phyloP scores from a whole-genome alignment of 2,329 filamentous ascomycete species.

The Pseudocercospora eumusae region DNA sequence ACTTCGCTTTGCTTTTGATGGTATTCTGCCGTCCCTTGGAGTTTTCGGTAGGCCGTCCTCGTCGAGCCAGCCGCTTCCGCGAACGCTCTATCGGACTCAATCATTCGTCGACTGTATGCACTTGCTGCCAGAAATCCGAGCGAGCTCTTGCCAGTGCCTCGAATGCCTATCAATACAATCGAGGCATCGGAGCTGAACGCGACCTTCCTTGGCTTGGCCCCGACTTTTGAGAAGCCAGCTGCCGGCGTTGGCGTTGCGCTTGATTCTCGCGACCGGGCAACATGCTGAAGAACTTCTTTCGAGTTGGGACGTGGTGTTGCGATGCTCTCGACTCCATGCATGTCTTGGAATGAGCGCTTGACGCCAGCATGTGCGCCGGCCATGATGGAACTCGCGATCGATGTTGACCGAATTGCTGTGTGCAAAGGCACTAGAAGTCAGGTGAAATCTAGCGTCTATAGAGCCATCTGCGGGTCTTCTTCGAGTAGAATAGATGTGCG shows the following conservation, averaged over 20 bases:
- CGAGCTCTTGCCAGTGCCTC: slow-evolving; percentile 74
- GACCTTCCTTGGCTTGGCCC: slow-evolving; percentile 23
- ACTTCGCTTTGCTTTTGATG: slow-evolving; percentile 64
- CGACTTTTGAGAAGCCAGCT: slow-evolving; percentile 18
- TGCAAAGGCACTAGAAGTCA: slow-evolving; percentile 11
- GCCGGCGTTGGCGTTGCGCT: slow-evolving; percentile 28
- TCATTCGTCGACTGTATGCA: slow-evolving; percentile 66
- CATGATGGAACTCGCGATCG: slow-evolving; percentile 21
- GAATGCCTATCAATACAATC: slow-evolving; percentile 70
- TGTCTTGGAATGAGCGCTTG: slow-evolving; percentile 36
- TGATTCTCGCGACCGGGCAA: slow-evolving; percentile 23
- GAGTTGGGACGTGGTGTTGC: slow-evolving; percentile 17
- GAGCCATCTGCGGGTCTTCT: neutral
- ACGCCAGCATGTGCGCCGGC: slow-evolving; percentile 34
- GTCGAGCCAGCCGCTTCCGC: slow-evolving; percentile 64
- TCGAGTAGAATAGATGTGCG: neutral
- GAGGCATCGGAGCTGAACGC: slow-evolving; percentile 64
- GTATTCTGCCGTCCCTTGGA: slow-evolving; percentile 63
- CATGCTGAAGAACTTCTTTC: slow-evolving; percentile 22
- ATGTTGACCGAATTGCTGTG: neutral
- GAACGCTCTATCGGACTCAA: slow-evolving; percentile 71
- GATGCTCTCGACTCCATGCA: slow-evolving; percentile 26
- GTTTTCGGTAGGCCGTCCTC: slow-evolving; percentile 63
- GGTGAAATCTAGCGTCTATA: slow-evolving; percentile 8
- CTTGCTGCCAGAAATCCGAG: slow-evolving; percentile 73